Evolutionary conservation across 1,284 basidiomycete species (phyloP), one percentile per base, ranked within the genome.

Genomic region (Trichosporon sp.): DNA sequence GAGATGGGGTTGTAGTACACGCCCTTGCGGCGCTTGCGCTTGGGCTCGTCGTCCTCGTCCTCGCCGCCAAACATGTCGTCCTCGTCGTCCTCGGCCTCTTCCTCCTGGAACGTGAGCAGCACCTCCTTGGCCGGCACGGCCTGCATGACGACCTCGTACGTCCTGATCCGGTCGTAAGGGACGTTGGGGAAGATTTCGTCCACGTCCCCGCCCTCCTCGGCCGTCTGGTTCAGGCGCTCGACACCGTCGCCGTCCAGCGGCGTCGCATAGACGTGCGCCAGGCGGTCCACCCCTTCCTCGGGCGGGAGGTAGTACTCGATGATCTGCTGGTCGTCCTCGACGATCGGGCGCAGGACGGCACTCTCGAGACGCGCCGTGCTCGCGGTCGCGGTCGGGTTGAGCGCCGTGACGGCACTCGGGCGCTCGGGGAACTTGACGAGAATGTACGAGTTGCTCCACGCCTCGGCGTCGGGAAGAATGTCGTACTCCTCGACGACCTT

Each of bases 361-460:
- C 91, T 92, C 75, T 93, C 91, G 70, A 95, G 79, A 10, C 93
- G 88, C 38, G 70, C 71, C 12, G 75, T 71, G 19, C 77, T 77
- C 1, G 79, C 79, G 8, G 66, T 61, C 6, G 74, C 91, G 89
- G 80, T 93, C 89, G 63, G 91, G 66, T 89, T 86, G 90, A 92
- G 72, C 51, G 89, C 86, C 68, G 94, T 91, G 11, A 92, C 92
- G 21, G 77, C 76, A 8, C 76, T 77, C 0, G 95, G 95, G 21
- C 93, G 86, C 80, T 97, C 94, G 11, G 91, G 90, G 80, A 95
- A 97, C 74, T 91, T 87, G 86, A 96, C 91, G 71, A 96, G 82
- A 78, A 94, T 92, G 80, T 95, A 96, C 72, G 91, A 89, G 80
- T 94, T 96, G 64, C 91, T 88, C 92, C 93, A 97, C 32, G 93